Evolutionary conservation across 2,329 filamentous ascomycete genomes (phyloP), one percentile per base, ranked within the genome.

Genomic region (Aspergillus amoenus): DNA sequence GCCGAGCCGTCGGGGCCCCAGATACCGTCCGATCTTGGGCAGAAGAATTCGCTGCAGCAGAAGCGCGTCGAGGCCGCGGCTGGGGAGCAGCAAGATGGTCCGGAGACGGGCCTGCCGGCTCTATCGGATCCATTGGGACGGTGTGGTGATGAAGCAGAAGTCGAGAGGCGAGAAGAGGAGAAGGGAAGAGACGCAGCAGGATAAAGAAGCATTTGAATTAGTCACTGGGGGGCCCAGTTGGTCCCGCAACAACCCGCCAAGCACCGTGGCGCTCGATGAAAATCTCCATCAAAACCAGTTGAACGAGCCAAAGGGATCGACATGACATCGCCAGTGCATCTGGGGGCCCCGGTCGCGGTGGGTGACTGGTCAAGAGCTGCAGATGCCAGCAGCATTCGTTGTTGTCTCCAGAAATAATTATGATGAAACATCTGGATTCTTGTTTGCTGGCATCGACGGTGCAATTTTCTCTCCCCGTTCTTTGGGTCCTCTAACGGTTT

Each of bases 51-150:
- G 13, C 44, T 11, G 61, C 52, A 12, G 61, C 52, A 21, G 59
- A 51, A 11, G 65, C 24, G 24, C 63, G 58, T 39, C 52, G 58
- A 8, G 57, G 34, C 24, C 56, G 60, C 43, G 59, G 37, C 57
- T 50, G 46, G 57, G 51, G 56, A 52, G 56, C 39, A 57, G 42
- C 21, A 61, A 61, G 50, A 47, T 53, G 27, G 45, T 54, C 44
- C 50, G 52, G 55, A 53, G 55, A 50, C 56, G 67, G 68, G 51
- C 64, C 67, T 37, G 62, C 64, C 39, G 66, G 62, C 63, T 75
- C 74, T 61, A 76, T 76, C 60, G 59, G 72, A 70, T 76, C 73
- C 73, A 76, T 76, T 57, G 51, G 54, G 62, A 47, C 7, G 22
- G 7, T 18, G 18, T 27, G 27, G 45, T 45, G 34, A 7, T 43